phyloP scores from a whole-genome alignment of 129 eudicot genomes.

The Sambucus nigra region DNA sequence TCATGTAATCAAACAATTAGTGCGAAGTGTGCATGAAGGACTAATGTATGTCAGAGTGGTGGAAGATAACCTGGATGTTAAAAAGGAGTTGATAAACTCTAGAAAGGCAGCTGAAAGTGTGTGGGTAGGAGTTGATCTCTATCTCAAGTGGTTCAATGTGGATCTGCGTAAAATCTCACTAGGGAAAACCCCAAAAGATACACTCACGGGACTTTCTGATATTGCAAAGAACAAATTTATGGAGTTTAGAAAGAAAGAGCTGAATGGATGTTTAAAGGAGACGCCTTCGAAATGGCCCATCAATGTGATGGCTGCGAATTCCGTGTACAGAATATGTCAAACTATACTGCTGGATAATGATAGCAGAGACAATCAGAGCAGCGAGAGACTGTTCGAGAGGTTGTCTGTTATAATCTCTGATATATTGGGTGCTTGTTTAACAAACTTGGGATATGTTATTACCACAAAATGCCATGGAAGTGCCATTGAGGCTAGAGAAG shows the following conservation, averaged over 20 bases:
- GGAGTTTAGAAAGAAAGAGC: constrained; percentile 31
- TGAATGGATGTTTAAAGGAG: constrained; percentile 32
- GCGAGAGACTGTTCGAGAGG: constrained; percentile 28
- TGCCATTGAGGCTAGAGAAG: constrained; percentile 51
- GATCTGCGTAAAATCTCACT: constrained; percentile 36
- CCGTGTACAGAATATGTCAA: constrained; percentile 62
- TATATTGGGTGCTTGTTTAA: constrained; percentile 49
- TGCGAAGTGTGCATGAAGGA: constrained; percentile 37
- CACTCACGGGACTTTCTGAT: constrained; percentile 30
- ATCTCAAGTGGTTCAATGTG: constrained; percentile 52
- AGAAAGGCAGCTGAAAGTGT: constrained; percentile 54
- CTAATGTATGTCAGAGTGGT: constrained; percentile 34
- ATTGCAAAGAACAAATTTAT: constrained; percentile 31
- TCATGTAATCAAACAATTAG: constrained; percentile 21
- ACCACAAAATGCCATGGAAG: constrained; percentile 47
- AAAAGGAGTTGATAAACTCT: constrained; percentile 23
- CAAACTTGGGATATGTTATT: constrained; percentile 48
- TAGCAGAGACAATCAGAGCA: constrained; percentile 9
- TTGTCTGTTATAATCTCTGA: constrained; percentile 36
- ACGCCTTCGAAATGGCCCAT: constrained; percentile 52
- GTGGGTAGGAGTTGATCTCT: constrained; percentile 69
- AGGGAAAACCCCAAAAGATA: constrained; percentile 20
- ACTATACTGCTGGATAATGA: constrained; percentile 26
- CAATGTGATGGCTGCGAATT: constrained; percentile 49
- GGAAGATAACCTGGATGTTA: constrained; percentile 28